Evolutionary conservation across 768 basidiomycete genomes (phyloP).

Genomic region (Amanita fuliginea): DNA sequence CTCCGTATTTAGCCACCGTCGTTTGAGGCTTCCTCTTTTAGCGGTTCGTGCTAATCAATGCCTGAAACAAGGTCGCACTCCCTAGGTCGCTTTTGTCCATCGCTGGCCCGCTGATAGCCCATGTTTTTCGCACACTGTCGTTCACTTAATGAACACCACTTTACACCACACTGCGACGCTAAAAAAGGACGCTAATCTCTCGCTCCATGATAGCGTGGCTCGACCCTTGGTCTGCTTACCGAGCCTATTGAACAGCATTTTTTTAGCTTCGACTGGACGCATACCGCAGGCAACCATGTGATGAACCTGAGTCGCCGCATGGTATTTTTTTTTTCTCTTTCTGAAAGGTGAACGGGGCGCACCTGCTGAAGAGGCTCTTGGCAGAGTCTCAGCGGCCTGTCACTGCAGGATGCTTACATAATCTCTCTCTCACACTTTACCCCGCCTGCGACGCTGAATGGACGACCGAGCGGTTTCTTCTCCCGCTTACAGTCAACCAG

Average conservation of each 20-base stretch:
- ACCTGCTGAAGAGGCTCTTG: too few relatives aligned
- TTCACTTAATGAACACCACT: too few relatives aligned
- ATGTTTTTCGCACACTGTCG: not conserved
- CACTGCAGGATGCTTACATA: constrained; percentile 7
- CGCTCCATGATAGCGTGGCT: not conserved
- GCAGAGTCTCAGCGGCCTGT: too few relatives aligned
- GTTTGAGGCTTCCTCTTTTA: not conserved
- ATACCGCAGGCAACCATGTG: not conserved
- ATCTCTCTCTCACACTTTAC: constrained; percentile 13
- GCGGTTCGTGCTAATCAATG: not conserved
- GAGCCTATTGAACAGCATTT: not conserved
- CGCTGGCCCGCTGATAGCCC: not conserved
- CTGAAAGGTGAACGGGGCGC: too few relatives aligned
- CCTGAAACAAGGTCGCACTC: not conserved
- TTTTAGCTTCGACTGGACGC: not conserved
- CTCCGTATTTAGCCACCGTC: not conserved
- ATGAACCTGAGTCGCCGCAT: not conserved
- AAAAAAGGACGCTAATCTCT: not conserved
- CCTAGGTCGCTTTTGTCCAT: not conserved
- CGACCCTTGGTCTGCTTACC: not conserved
- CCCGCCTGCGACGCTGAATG: constrained; percentile 16
- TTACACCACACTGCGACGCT: not conserved
- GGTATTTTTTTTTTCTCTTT: not conserved
- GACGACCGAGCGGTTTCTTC: constrained; percentile 18
- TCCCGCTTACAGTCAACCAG: constrained; percentile 16